A percentile compares a stretch with the other conserved stretches of the same genome.
Evolutionary conservation across 176 grass and related monocot genomes (phyloP).

Genomic region (Poa pratensis): DNA sequence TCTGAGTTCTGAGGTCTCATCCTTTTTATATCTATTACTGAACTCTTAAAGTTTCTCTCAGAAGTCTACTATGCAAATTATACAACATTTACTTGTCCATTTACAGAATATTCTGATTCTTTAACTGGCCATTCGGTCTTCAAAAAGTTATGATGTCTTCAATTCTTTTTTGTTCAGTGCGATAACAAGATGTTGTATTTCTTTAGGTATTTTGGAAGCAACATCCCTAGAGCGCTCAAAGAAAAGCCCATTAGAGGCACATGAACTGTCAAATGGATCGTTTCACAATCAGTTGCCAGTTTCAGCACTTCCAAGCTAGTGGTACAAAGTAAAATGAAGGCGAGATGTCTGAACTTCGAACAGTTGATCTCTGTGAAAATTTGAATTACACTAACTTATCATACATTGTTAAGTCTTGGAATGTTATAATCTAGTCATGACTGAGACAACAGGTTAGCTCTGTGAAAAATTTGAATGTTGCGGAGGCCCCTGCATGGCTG

Average conservation of each 20-base stretch:
- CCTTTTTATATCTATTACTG: slow-evolving; percentile 32
- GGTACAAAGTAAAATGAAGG: neutral
- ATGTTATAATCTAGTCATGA: too few relatives aligned
- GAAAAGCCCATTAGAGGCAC: slow-evolving; percentile 72
- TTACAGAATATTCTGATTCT: slow-evolving; percentile 32
- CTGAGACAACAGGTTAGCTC: too few relatives aligned
- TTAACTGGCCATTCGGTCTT: neutral
- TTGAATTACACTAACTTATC: neutral
- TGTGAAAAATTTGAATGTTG: too few relatives aligned
- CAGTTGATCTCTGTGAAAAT: slow-evolving; percentile 16
- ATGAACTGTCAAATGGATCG: slow-evolving; percentile 68
- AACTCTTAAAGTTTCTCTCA: slow-evolving; percentile 12
- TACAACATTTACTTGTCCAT: slow-evolving; percentile 31
- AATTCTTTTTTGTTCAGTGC: slow-evolving; percentile 27
- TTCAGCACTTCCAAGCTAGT: slow-evolving; percentile 77
- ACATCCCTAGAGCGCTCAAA: slow-evolving; percentile 80
- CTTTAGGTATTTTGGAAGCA: slow-evolving; percentile 92
- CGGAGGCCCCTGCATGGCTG: too few relatives aligned
- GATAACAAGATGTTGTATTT: slow-evolving; percentile 6
- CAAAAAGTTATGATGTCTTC: slow-evolving; percentile 1
- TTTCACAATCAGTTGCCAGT: slow-evolving; percentile 77
- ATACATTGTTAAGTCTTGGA: too few relatives aligned
- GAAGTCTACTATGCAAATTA: slow-evolving; percentile 23
- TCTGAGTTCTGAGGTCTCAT: slow-evolving; percentile 44
- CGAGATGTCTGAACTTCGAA: neutral